Evolutionary conservation across 345 rosid genomes (phyloP).

Genomic region (Schrenkiella parvula): DNA sequence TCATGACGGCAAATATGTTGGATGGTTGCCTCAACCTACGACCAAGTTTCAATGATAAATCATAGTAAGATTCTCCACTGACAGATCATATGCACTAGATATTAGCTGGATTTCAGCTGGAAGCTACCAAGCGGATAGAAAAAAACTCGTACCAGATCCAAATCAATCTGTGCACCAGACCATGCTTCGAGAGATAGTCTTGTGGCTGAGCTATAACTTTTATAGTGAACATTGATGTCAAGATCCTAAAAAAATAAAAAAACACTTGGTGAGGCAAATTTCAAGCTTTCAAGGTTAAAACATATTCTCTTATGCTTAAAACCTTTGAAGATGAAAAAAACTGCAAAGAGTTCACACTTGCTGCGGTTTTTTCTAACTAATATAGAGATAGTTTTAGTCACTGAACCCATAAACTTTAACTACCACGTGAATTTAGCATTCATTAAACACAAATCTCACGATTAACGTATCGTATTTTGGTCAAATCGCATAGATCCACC

Average conservation of each 20-base stretch:
- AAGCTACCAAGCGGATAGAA: slow-evolving; percentile 1
- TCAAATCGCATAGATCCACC: too few relatives aligned
- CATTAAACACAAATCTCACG: background rate
- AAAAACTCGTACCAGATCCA: slow-evolving; percentile 64
- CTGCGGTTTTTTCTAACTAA: background rate
- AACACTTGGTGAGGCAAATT: background rate
- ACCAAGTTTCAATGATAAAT: slow-evolving; percentile 9
- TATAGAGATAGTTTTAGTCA: background rate
- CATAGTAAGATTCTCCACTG: background rate
- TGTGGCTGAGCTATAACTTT: slow-evolving; percentile 60
- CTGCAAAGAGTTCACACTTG: background rate
- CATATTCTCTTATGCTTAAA: slow-evolving; percentile 4
- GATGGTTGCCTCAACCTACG: slow-evolving; percentile 74
- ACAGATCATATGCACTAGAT: background rate
- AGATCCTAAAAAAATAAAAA: slow-evolving; percentile 49
- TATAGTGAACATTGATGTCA: slow-evolving; percentile 65
- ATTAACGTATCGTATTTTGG: background rate
- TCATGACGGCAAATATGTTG: slow-evolving; percentile 74
- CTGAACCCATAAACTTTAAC: background rate
- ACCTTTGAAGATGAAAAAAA: background rate
- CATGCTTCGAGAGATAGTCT: slow-evolving; percentile 82
- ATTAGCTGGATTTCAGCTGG: background rate
- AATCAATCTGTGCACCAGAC: slow-evolving; percentile 81
- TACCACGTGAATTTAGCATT: background rate
- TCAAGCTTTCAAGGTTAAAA: background rate